Conservation (phyloP, 352 stramenopile species). For the Phytophthora colocasiae region DNA sequence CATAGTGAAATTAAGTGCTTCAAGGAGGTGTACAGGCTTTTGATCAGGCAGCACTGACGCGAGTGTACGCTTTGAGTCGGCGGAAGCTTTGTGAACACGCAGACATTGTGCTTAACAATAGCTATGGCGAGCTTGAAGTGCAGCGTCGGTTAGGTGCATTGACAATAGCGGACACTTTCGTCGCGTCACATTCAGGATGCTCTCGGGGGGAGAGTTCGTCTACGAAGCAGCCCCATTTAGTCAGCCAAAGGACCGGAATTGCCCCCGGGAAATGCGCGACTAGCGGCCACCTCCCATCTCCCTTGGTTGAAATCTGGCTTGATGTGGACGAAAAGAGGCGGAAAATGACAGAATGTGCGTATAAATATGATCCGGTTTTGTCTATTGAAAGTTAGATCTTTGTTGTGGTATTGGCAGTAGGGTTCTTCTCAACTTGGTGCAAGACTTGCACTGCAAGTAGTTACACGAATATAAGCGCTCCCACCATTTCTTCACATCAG, state of each 20-base stretch:
- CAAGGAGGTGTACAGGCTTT: not conserved
- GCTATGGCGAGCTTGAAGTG: slow-evolving; percentile 12
- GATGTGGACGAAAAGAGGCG: slow-evolving; percentile 23
- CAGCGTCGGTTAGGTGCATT: slow-evolving; percentile 7
- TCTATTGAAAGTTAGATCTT: not conserved
- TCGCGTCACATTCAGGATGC: slow-evolving; percentile 27
- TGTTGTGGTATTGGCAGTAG: not conserved
- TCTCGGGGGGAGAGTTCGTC: slow-evolving; percentile 4
- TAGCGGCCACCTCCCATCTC: slow-evolving; percentile 10
- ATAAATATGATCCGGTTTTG: not conserved
- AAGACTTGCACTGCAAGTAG: no score
- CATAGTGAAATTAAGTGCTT: slow-evolving; percentile 24
- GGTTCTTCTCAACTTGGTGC: no score
- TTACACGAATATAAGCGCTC: slow-evolving; percentile 1
- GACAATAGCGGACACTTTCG: slow-evolving; percentile 5
- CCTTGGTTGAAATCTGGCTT: slow-evolving; percentile 3
- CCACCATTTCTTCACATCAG: slow-evolving; percentile 17
- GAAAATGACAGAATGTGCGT: slow-evolving; percentile 5
- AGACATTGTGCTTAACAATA: slow-evolving; percentile 15
- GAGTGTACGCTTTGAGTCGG: slow-evolving; percentile 3
- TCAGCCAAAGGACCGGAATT: slow-evolving; percentile 15
- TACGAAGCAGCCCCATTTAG: slow-evolving; percentile 7
- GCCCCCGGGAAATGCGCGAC: slow-evolving; percentile 1
- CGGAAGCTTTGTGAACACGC: slow-evolving; percentile 8
- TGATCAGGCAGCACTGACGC: slow-evolving; percentile 11